Evolutionary conservation across 2,329 filamentous ascomycete species (phyloP), one percentile per base, ranked within the genome.

Genomic region (Neurospora crassa): DNA sequence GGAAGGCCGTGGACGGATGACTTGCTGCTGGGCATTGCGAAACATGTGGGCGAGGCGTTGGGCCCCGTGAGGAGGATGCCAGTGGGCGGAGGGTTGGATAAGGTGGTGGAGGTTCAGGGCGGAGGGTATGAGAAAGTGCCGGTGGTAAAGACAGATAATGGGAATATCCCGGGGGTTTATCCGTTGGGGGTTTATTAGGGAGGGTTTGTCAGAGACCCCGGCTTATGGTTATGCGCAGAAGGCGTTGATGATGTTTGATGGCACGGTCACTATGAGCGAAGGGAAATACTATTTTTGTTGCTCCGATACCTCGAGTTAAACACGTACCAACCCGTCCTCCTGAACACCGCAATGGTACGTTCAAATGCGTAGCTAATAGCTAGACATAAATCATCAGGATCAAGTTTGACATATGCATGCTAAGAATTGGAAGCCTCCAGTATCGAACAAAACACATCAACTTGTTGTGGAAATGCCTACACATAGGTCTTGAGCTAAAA

Each of bases 1-100:
- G 88, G 89, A 0, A 75, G 81, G 72, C 84, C 84, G 5, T 90
- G 86, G 82, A 82, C 78, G 2, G 89, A 91, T 74, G 80, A 80
- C 47, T 83, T 82, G 45, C 37, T 78, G 70, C 68, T 78, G 45
- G 74, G 72, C 16, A 77, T 77, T 18, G 76, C 76, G n/a, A 41
- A 41, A 42, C 67, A 59, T 10, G 40, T 74, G 10, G 53, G 67
- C 20, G 70, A 72, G 18, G 68, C n/a, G 40, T n/a, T 72, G 10
- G 71, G 24, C 1, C 69, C 71, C 1, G 53, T 63, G 7, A 63
- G 53, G 4, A 63, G 16, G 24, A 63, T 63, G 53, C 53, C 53
- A 3, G 29, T 34, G 14, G 29, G 24, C 4, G 53, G 16, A 63
- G 24, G 24, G 29, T 63, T 63, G 53, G 14, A 37, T n/a, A 63